A percentile compares a stretch with the other conserved stretches of the same genome.
Evolutionary conservation across 1,284 basidiomycete genomes (phyloP).

Genomic region (Irpex lacteus): DNA sequence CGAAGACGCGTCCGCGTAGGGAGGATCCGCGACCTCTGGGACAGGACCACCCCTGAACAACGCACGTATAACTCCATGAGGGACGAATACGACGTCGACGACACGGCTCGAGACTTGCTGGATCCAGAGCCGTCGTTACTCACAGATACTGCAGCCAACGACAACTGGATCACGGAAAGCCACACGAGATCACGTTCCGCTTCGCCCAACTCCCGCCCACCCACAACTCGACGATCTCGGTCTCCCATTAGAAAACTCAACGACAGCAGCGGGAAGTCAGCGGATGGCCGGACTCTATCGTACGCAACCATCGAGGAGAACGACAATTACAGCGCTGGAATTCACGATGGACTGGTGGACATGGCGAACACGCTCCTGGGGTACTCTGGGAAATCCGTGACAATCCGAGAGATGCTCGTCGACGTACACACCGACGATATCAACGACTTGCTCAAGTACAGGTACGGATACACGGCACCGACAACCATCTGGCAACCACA

Average conservation of each 20-base stretch:
- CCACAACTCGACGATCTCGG: no score
- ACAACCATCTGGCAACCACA: background rate
- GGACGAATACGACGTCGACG: background rate
- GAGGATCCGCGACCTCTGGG: background rate
- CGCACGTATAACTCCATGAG: background rate
- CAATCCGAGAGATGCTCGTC: background rate
- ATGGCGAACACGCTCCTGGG: background rate
- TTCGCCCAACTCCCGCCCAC: no score
- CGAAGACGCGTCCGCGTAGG: background rate
- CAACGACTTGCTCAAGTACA: background rate
- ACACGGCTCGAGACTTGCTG: background rate
- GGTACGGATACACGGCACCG: background rate
- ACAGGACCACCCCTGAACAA: background rate
- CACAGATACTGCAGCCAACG: no score
- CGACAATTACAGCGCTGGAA: background rate
- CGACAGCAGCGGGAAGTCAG: background rate
- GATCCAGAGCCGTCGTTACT: no score
- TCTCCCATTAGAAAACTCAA: background rate
- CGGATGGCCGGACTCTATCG: background rate
- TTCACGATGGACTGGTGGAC: background rate
- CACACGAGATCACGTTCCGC: no score
- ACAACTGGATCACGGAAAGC: no score
- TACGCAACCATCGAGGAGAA: background rate
- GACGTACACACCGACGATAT: background rate
- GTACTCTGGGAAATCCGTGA: background rate